Base-by-base conservation (phyloP, 1,139 yeast genomes). In the Taphrina flavorubra region DNA sequence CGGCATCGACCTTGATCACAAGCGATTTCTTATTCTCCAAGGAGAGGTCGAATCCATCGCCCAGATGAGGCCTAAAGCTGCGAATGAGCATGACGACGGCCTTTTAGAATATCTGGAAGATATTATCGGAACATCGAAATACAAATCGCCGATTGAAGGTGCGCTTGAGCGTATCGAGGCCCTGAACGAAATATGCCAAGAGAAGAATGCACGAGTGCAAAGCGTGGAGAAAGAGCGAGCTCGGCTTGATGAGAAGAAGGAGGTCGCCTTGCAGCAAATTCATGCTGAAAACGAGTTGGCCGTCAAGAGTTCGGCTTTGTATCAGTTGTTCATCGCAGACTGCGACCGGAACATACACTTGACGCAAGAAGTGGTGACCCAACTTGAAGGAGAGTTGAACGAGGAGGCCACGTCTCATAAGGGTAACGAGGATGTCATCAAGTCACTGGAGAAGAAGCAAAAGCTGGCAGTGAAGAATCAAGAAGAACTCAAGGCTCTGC, bases 1-100 rank as follows among this genome's bases (percentile, higher is more conserved):
- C 74, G 99, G 99, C 0, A 89, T 95, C 70, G 99, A 95, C 78
- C 82, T 95, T 72, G 97, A 92, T 75, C 99, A 95, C 77, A 94
- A 95, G 76, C 82, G 99, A 73, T 95, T 95, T 75, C 82, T 95
- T 73, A 95, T 95, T 76, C 81, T 95, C 58, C 99, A 95, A 79
- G 99, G 99, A 75, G 99, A 95, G 77, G 99, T 95, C 51, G 99
- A 95, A 79, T 89, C 94, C 70, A 95, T 95, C 76, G 97, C 99
- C 0, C 98, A 94, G 77, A 95, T 95, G 99, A 92, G 92, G 76
- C 90, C 99, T 10, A 94, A 94, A 76, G 98, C 97, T 0, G 98
- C 94, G 75, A 85, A 83, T 66, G 97, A 92, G 69, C 87, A 86
- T 73, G 99, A 94, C 74, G 99, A 94, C 76, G 99, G 99, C 0